phyloP scores from a whole-genome alignment of 1,139 yeast genomes.

The Saccharomycopsis hybrid region DNA sequence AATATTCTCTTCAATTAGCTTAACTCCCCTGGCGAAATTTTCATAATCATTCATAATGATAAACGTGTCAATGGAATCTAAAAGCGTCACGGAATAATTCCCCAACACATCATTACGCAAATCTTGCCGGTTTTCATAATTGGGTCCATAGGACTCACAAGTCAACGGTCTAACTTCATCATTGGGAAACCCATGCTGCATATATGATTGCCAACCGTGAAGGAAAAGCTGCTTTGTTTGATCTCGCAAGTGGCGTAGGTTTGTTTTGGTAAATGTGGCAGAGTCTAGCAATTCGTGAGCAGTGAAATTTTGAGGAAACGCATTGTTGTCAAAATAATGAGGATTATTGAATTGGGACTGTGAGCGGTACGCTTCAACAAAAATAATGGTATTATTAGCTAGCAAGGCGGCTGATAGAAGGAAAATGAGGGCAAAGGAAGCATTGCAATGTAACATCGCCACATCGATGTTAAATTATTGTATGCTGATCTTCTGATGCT shows the following conservation, averaged over 20 bases:
- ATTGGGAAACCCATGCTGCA: conserved; percentile 65
- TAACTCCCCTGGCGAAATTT: conserved; percentile 45
- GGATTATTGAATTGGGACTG: no score
- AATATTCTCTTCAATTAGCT: conserved; percentile 36
- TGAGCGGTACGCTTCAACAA: no score
- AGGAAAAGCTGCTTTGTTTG: conserved; percentile 55
- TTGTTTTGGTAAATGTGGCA: conserved; percentile 35
- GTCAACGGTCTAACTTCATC: conserved; percentile 77
- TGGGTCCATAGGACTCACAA: conserved; percentile 66
- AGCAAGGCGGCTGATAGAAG: no score
- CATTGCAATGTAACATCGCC: no score
- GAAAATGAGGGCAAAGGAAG: no score
- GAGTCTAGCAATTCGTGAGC: not conserved
- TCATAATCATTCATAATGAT: conserved; percentile 63
- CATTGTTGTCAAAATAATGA: no score
- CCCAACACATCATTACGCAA: conserved; percentile 80
- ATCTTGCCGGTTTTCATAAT: conserved; percentile 45
- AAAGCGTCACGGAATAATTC: conserved; percentile 66
- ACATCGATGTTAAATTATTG: no score
- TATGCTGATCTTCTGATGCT: no score
- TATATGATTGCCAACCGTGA: conserved; percentile 75
- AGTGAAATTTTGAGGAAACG: no score
- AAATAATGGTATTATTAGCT: no score
- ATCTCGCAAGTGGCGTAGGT: conserved; percentile 38
- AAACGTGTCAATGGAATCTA: conserved; percentile 76